Evolutionary conservation across 768 basidiomycete species (phyloP), one percentile per base, ranked within the genome.

Genomic region (Tricholoma sp.): DNA sequence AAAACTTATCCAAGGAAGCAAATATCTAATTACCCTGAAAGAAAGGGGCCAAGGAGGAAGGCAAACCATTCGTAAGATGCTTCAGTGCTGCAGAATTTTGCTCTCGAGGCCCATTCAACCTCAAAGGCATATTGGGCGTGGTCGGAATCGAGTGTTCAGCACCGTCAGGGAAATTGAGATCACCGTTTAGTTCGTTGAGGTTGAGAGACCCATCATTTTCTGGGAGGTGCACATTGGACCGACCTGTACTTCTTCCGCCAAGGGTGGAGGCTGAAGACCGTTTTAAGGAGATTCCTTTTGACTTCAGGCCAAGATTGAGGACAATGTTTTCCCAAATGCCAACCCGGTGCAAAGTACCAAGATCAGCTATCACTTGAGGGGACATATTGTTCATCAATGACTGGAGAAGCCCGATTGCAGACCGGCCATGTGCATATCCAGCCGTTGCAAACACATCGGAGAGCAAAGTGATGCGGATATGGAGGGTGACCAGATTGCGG

Each of bases 281-380:
- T 55, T 76, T 70, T 16, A 83, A 64, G 52, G 80, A 76, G 43
- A 85, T 83, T 37, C 84, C 83, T 62, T 78, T 82, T 14, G 74
- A 69, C 14, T 76, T 69, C 39, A 87, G 71, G 22, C 80, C 82
- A 16, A 78, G 74, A 62, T 88, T 89, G 51, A 97, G 78, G 16
- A 84, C 72, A 39, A 92, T 88, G 63, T 91, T 94, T 72, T 96
- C 92, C 89, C 91, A 92, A 5, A 92, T 82, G 59, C 83, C 86
- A 1, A 86, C 83, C 14, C 91, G 83, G 67, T 97, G 94, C 5
- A 98, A 74, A 46, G 81, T 71, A 3, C 94, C 96, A 24, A 98
- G 76, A 59, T 89, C 81, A 4, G 73, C 71, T 22, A 98, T 72
- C 24, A 92, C 81, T 59, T 84, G 76, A 16, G 83, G 77, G 16